Evolutionary conservation across 371 early-diverging fungal genomes (phyloP), one percentile per base, ranked within the genome.

Genomic region (Rhizopus sp.): DNA sequence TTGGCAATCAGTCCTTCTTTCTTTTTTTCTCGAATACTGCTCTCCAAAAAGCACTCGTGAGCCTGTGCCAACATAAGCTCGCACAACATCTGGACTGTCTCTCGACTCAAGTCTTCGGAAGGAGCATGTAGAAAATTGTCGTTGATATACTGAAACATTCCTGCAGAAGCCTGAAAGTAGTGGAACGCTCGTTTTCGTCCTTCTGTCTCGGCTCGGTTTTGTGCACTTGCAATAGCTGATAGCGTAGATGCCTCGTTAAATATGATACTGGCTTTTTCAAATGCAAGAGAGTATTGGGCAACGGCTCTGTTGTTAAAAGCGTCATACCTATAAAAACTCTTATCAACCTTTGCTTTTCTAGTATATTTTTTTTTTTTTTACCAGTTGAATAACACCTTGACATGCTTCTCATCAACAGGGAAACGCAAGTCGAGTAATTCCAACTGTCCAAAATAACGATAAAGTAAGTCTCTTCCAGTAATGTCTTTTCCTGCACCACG

Each of bases 81-180:
- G 12, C 81, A 81, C 34, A 97, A 72, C 59, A 91, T 76, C 55
- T 91, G 91, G 55, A 97, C 89, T 0, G 92, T 88, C 45, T 95
- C 93, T 37, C 92, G 81, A 56, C 91, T 89, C 56, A 98, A 68
- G 72, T 98, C 98, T 12, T 87, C 80, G 3, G 94, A 92, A 0
- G 97, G 97, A 12, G 97, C 93, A 63, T 98, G 97, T 47, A 96
- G 71, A 76, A 97, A 96, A 72, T 96, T 97, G 59, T 97, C 96
- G 68, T 92, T 95, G 73, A 98, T 96, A 70, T 90, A 96, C 49
- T 87, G 78, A 78, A 93, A 95, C 66, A 94, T 83, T 13, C 94
- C 95, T 15, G 98, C 96, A 3, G 96, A 88, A 7, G 90, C 88
- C 71, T 96, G 97, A 57, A 95, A 92, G 68, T 89, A 92, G 70